Conservation (phyloP, 1,284 basidiomycete genomes). For the Chalciporus sp. region DNA sequence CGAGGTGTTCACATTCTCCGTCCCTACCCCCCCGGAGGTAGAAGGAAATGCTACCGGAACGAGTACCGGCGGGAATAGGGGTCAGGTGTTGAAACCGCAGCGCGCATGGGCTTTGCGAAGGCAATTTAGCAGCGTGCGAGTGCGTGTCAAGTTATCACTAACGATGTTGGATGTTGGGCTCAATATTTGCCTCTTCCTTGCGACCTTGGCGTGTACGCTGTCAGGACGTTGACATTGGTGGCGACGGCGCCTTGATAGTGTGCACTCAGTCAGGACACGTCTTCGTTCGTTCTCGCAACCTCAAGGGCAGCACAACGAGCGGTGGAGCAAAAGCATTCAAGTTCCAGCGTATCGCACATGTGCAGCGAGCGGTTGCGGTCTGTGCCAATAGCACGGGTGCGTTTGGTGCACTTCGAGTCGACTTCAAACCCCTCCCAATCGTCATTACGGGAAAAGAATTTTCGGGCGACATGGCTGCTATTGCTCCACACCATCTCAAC, state of each 20-base stretch:
- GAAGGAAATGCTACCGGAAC: slow-evolving; percentile 22
- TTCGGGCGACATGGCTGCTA: slow-evolving; percentile 65
- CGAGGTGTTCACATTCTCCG: slow-evolving; percentile 87
- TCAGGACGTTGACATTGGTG: slow-evolving; percentile 86
- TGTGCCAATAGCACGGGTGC: slow-evolving; percentile 88
- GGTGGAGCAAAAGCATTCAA: slow-evolving; percentile 65
- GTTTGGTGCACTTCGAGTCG: slow-evolving; percentile 84
- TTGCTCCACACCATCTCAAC: slow-evolving; percentile 56
- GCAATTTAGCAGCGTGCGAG: slow-evolving; percentile 83
- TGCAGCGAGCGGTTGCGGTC: slow-evolving; percentile 87
- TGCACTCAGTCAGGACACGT: slow-evolving; percentile 96
- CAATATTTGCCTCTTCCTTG: background rate
- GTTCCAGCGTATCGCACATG: slow-evolving; percentile 80
- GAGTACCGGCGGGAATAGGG: slow-evolving; percentile 32
- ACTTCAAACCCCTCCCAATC: slow-evolving; percentile 67
- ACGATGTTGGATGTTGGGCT: background rate
- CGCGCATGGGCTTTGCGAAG: slow-evolving; percentile 91
- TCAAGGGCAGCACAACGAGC: slow-evolving; percentile 40
- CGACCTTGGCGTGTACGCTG: slow-evolving; percentile 8
- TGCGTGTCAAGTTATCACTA: slow-evolving; percentile 34
- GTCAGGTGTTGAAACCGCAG: slow-evolving; percentile 72
- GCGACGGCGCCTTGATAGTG: slow-evolving; percentile 87
- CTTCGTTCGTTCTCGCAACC: slow-evolving; percentile 75
- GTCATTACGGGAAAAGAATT: slow-evolving; percentile 61
- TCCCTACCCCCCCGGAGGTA: slow-evolving; percentile 41